These are phyloP conservation scores for Glycine tomentella DNA, from an alignment of 306 rosid species.

Conservation along the genomic window DNA sequence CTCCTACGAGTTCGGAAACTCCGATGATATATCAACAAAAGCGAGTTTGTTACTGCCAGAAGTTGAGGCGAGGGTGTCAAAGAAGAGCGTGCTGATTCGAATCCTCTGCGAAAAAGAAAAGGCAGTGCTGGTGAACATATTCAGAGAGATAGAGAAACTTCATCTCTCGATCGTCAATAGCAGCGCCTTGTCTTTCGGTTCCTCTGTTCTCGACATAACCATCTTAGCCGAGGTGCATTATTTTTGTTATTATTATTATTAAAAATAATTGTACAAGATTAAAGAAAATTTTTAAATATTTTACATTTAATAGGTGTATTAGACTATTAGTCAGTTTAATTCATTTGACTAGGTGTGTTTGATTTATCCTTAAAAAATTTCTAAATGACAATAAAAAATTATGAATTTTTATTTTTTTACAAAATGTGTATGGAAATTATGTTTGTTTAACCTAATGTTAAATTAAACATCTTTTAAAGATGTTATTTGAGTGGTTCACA, in stretches of 20 bases:
- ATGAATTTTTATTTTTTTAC: no score
- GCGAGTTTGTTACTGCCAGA: slow-evolving; percentile 54
- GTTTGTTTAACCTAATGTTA: no score
- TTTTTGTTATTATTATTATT: not conserved
- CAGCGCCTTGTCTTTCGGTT: slow-evolving; percentile 62
- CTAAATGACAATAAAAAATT: no score
- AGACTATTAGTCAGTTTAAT: no score
- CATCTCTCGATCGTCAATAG: slow-evolving; percentile 52
- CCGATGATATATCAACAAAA: slow-evolving; percentile 36
- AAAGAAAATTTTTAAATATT: not conserved
- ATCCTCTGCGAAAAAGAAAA: slow-evolving; percentile 51
- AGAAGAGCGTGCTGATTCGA: slow-evolving; percentile 52
- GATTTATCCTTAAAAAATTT: no score
- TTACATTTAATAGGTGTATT: no score
- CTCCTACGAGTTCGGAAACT: slow-evolving; percentile 52
- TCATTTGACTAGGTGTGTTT: no score
- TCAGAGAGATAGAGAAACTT: slow-evolving; percentile 63
- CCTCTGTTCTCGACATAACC: slow-evolving; percentile 49
- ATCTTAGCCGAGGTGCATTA: slow-evolving; percentile 45
- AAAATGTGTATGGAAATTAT: no score
- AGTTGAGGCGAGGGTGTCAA: slow-evolving; percentile 71
- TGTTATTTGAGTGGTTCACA: no score
- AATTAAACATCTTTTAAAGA: no score
- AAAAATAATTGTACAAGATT: not conserved
- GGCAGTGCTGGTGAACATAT: slow-evolving; percentile 49